Evolutionary conservation across 768 basidiomycete species (phyloP).

Genomic region (Dacryopinax primogenitus): DNA sequence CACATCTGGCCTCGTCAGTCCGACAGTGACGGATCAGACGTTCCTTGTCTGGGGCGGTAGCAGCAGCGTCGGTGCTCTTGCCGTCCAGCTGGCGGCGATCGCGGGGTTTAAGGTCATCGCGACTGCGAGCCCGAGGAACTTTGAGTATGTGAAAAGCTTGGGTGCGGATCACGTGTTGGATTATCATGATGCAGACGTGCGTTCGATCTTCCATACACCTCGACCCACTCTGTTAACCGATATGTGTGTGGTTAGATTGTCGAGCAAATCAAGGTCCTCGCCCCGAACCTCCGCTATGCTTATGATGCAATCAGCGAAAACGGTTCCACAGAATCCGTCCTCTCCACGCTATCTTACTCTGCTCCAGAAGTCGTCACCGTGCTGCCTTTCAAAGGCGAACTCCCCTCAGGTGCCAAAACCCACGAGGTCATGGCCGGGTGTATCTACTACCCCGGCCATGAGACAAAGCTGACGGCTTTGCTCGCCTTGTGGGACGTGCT

Average conservation of each 20-base stretch:
- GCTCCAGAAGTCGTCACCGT: neutral
- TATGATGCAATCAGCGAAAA: neutral
- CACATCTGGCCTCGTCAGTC: neutral
- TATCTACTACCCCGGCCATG: neutral
- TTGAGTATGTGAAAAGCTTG: constrained; percentile 28
- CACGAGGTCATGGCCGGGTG: neutral
- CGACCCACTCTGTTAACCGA: no score
- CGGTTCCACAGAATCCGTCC: neutral
- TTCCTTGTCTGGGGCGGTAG: neutral
- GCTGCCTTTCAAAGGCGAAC: neutral
- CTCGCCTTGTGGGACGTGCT: neutral
- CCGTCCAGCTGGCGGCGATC: constrained; percentile 25
- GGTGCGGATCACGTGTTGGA: constrained; percentile 30
- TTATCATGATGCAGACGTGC: constrained; percentile 17
- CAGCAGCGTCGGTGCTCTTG: constrained; percentile 10
- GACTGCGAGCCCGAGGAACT: constrained; percentile 28
- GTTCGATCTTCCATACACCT: no score
- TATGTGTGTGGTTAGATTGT: neutral
- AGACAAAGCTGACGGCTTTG: neutral
- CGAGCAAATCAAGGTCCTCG: neutral
- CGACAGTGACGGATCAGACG: neutral
- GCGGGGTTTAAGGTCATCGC: constrained; percentile 28
- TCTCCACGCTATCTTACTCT: neutral
- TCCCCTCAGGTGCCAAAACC: neutral
- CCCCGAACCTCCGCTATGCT: neutral